Percentiles rank a stretch among this genome's conserved stretches.
phyloP scores from a whole-genome alignment of 306 rosid species.

The Urtica urens region DNA sequence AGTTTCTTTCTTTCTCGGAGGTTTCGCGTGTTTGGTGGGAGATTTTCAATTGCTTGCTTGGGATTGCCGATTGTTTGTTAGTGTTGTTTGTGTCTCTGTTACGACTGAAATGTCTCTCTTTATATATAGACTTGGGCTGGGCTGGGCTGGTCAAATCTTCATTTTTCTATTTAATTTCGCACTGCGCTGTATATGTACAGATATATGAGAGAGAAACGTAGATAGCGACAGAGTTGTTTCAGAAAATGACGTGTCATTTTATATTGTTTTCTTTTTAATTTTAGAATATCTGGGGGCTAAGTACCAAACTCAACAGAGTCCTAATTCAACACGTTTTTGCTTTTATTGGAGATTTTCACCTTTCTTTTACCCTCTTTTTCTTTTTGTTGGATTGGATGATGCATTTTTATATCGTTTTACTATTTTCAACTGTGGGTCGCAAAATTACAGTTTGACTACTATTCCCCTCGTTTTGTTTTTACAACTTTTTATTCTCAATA shows the following conservation, averaged over 20 bases:
- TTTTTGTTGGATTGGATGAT: too few relatives aligned
- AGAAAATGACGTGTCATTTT: conserved; percentile 10
- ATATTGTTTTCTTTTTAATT: conserved; percentile 21
- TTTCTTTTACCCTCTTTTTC: background rate
- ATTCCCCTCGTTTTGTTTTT: too few relatives aligned
- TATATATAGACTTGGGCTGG: too few relatives aligned
- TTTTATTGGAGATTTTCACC: conserved; percentile 18
- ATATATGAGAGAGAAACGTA: background rate
- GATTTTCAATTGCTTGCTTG: conserved; percentile 7
- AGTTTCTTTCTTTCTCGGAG: conserved; percentile 32
- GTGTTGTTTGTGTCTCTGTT: too few relatives aligned
- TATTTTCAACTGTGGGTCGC: too few relatives aligned
- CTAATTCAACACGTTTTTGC: conserved; percentile 66
- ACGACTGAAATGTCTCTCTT: too few relatives aligned
- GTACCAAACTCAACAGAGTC: conserved; percentile 29
- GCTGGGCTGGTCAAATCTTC: too few relatives aligned
- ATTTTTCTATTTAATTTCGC: too few relatives aligned
- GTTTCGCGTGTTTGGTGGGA: conserved; percentile 43
- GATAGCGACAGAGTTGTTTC: background rate
- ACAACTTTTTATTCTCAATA: too few relatives aligned
- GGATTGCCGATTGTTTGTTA: too few relatives aligned
- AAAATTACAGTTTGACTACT: too few relatives aligned
- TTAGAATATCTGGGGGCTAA: background rate
- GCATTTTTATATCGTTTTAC: background rate
- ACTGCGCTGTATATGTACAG: background rate